A percentile compares a stretch with the other conserved stretches of the same genome.
Conservation (phyloP, 805 yeast species). For the Yamadazyma paraphyllophila region DNA sequence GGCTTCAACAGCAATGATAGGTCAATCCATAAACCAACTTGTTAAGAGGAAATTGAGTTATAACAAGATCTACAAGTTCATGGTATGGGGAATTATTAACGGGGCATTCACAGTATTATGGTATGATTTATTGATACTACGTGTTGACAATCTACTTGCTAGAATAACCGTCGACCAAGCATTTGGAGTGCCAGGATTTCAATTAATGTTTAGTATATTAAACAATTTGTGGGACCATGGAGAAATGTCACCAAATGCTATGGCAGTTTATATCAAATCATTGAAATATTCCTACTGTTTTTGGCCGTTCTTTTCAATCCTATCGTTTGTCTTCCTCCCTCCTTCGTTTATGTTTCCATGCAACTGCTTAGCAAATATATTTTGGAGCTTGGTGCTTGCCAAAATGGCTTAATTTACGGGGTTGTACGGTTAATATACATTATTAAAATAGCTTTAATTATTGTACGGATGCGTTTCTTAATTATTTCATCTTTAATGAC, state of each 20-base stretch:
- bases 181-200: constrained; percentile 55
- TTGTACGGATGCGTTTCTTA: constrained; percentile 1
- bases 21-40: constrained; percentile 40
- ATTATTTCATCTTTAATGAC: constrained; percentile 26
- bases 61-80: constrained; percentile 43
- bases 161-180: constrained; percentile 53
- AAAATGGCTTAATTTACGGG: constrained; percentile 15
- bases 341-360: constrained; percentile 53
- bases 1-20: constrained; percentile 39
- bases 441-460: neutral
- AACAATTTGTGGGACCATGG: constrained; percentile 57
- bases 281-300: constrained; percentile 52
- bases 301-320: constrained; percentile 59
- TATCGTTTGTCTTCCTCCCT: constrained; percentile 50
- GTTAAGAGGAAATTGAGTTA: constrained; percentile 29
- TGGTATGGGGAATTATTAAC: constrained; percentile 59
- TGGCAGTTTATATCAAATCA: constrained; percentile 43
- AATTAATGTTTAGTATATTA: constrained; percentile 46
- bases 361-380: constrained; percentile 53
- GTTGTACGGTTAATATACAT: neutral
- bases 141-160: constrained; percentile 31
- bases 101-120: constrained; percentile 55
- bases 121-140: constrained; percentile 46
- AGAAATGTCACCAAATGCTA: constrained; percentile 30
- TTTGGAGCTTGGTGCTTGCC: constrained; percentile 56